Conservation (phyloP, 495 filamentous ascomycete species). For the Talaromyces trachyspermus region DNA sequence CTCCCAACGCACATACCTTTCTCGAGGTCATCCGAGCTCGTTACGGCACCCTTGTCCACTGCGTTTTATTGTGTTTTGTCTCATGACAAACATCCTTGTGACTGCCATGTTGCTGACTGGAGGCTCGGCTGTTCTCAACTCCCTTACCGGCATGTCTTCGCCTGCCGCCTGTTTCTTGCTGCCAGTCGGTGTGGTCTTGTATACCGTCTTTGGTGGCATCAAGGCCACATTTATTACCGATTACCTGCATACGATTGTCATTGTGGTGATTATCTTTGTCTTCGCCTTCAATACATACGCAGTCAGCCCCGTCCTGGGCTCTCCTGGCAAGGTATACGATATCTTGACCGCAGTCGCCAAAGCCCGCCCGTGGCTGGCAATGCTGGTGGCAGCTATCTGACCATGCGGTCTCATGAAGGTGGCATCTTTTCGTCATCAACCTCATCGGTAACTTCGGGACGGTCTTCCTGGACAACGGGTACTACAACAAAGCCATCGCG, state of each 20-base stretch:
- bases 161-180: conserved; percentile 87
- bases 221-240: conserved; percentile 72
- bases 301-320: conserved; percentile 67
- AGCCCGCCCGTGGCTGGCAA: conserved; percentile 74
- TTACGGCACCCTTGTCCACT: conserved; percentile 57
- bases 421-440: conserved; percentile 97
- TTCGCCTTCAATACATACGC: conserved; percentile 86
- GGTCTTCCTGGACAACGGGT: conserved; percentile 73
- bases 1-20: conserved; percentile 83
- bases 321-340: conserved; percentile 75
- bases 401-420: conserved; percentile 81
- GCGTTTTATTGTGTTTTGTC: conserved; percentile 75
- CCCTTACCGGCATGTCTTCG: conserved; percentile 79
- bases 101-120: conserved; percentile 92
- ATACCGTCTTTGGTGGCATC: conserved; percentile 74
- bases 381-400: conserved; percentile 76
- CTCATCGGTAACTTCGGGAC: conserved; percentile 76
- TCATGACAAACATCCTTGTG: conserved; percentile 78
- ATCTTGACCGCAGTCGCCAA: conserved; percentile 62
- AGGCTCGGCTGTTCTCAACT: conserved; percentile 77
- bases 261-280: conserved; percentile 83
- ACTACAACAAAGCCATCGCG: conserved; percentile 96
- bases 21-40: conserved; percentile 64
- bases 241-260: conserved; percentile 80
- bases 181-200: conserved; percentile 75